A percentile compares a stretch with the other conserved stretches of the same genome.
Evolutionary conservation across 2,329 filamentous ascomycete genomes (phyloP).

Genomic region (Lachnellula arida): DNA sequence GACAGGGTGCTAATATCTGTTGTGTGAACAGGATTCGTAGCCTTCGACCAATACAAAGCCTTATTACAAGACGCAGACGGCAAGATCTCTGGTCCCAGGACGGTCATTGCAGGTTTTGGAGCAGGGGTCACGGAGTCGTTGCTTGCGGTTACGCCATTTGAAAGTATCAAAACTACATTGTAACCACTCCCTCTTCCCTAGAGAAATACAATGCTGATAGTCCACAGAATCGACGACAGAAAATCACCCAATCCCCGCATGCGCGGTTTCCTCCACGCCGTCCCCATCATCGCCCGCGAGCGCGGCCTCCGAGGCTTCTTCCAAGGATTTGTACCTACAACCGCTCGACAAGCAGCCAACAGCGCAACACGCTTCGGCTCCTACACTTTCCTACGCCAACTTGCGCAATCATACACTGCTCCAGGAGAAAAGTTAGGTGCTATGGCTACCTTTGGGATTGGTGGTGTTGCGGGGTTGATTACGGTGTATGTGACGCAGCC

Average conservation of each 20-base stretch:
- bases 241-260: slow-evolving; percentile 82
- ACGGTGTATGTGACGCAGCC: slow-evolving; percentile 76
- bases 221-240: slow-evolving; percentile 78
- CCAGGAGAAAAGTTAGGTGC: slow-evolving; percentile 93
- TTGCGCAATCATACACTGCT: slow-evolving; percentile 86
- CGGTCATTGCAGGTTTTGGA: slow-evolving; percentile 89
- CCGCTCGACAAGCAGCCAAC: slow-evolving; percentile 90
- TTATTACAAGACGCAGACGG: slow-evolving; percentile 78
- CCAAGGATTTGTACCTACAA: slow-evolving; percentile 93
- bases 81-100: slow-evolving; percentile 83
- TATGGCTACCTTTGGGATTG: slow-evolving; percentile 83
- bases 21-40: slow-evolving; percentile 66
- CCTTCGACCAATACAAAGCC: slow-evolving; percentile 90
- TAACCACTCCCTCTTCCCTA: slow-evolving; percentile 30
- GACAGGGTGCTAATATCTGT: background rate
- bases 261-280: slow-evolving; percentile 87
- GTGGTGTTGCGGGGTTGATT: slow-evolving; percentile 81
- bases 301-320: slow-evolving; percentile 90
- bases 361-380: slow-evolving; percentile 85
- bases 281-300: slow-evolving; percentile 80
- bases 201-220: background rate
- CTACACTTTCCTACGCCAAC: slow-evolving; percentile 85
- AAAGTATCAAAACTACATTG: slow-evolving; percentile 97
- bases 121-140: slow-evolving; percentile 92
- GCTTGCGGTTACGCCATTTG: slow-evolving; percentile 90